Evolutionary conservation across 108 stramenopile genomes (phyloP).

Genomic region (Schizochytrium sp.): DNA sequence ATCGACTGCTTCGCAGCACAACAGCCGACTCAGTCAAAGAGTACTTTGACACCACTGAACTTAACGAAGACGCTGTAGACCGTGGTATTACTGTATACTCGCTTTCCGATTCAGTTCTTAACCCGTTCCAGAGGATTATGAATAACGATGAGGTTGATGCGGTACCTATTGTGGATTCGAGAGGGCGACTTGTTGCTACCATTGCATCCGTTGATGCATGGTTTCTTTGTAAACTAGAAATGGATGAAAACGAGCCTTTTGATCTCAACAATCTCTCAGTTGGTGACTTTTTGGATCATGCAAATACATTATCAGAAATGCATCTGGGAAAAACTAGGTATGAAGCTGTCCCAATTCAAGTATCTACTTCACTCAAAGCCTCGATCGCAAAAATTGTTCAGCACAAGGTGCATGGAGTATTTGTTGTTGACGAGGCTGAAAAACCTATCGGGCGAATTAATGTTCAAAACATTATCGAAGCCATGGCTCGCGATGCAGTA

Average conservation of each 20-base stretch:
- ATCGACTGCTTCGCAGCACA: neutral
- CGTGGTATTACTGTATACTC: neutral
- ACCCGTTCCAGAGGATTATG: neutral
- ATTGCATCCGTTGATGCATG: slow-evolving; percentile 4
- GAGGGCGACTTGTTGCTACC: neutral
- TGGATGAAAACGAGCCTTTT: slow-evolving; percentile 27
- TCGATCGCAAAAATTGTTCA: neutral
- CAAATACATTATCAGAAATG: slow-evolving; percentile 4
- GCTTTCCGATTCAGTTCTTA: slow-evolving; percentile 7
- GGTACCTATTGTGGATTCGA: neutral
- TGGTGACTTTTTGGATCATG: slow-evolving; percentile 14
- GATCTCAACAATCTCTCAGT: slow-evolving; percentile 30
- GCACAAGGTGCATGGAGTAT: slow-evolving; percentile 55
- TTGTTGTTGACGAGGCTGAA: neutral
- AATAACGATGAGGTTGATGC: slow-evolving; percentile 7
- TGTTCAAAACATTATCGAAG: slow-evolving; percentile 22
- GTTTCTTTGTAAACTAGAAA: slow-evolving; percentile 36
- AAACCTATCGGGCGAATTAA: slow-evolving; percentile 35
- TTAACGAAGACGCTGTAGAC: slow-evolving; percentile 50
- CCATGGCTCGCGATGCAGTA: neutral
- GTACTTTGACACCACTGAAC: slow-evolving; percentile 58
- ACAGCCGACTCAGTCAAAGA: neutral
- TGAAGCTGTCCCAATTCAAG: neutral
- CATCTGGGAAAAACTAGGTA: slow-evolving; percentile 30
- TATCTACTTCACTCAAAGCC: neutral